Evolutionary conservation across 768 basidiomycete species (phyloP).

Genomic region (Lentinula guzmanii): DNA sequence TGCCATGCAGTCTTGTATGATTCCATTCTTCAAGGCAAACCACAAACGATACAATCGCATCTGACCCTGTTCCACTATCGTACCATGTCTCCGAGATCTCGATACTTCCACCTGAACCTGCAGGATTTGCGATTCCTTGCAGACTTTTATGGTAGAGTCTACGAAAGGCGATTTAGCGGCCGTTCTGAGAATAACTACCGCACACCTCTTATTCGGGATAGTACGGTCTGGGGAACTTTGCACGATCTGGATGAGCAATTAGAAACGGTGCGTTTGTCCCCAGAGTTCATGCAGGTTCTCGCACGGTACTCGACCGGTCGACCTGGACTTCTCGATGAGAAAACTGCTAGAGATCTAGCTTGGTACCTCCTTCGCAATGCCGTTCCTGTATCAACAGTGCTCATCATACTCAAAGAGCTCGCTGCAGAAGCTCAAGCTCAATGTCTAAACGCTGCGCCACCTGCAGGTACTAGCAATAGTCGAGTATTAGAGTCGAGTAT

Average conservation of each 20-base stretch:
- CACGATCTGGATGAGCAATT: constrained; percentile 58
- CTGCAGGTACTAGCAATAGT: constrained; percentile 43
- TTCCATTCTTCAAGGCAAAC: constrained; percentile 88
- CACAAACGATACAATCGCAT: constrained; percentile 69
- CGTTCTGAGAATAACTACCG: constrained; percentile 58
- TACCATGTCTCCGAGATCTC: constrained; percentile 48
- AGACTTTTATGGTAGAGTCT: constrained; percentile 74
- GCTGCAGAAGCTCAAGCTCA: constrained; percentile 59
- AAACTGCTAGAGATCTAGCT: constrained; percentile 32
- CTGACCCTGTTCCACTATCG: constrained; percentile 68
- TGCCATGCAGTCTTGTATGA: constrained; percentile 77
- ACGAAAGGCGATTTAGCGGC: constrained; percentile 71
- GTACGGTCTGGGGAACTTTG: constrained; percentile 59
- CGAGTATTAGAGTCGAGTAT: constrained; percentile 46
- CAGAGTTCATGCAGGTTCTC: constrained; percentile 38
- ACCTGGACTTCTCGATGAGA: constrained; percentile 15
- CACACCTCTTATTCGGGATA: constrained; percentile 66
- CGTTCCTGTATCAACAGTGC: constrained; percentile 65
- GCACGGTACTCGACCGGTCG: constrained; percentile 55
- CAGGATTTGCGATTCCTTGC: constrained; percentile 71
- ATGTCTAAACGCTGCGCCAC: constrained; percentile 41
- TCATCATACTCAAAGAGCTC: constrained; percentile 53
- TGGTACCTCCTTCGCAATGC: constrained; percentile 71
- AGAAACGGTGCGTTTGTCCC: constrained; percentile 33
- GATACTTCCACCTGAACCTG: constrained; percentile 60